Conservation (phyloP, 768 basidiomycete genomes). For the Kwoniella dejecticola region DNA sequence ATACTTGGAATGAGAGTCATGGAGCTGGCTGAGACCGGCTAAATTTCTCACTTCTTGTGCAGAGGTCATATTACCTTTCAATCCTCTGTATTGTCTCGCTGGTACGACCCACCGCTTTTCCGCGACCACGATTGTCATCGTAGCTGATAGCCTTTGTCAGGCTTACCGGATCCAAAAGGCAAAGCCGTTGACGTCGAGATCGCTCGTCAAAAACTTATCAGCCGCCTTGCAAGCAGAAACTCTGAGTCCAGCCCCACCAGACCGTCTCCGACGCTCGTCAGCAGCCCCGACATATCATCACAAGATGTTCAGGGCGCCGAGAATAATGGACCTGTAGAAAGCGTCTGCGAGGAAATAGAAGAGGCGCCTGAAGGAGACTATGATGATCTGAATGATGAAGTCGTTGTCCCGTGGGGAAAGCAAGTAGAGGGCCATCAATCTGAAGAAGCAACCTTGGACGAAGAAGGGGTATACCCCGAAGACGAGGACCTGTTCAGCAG, state of each 20-base stretch:
- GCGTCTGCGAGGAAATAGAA: slow-evolving; percentile 9
- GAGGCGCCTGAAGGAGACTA: slow-evolving; percentile 25
- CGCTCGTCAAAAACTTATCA: slow-evolving; percentile 8
- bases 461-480: slow-evolving; percentile 38
- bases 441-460: slow-evolving; percentile 4
- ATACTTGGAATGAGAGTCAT: too few species aligned
- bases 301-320: too few species aligned
- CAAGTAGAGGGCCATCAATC: neutral
- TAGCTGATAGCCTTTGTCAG: neutral
- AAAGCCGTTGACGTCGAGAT: neutral
- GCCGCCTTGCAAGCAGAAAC: slow-evolving; percentile 8
- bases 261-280: neutral
- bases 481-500: slow-evolving; percentile 26
- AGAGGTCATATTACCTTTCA: slow-evolving; percentile 38
- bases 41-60: neutral
- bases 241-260: neutral
- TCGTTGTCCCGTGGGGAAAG: slow-evolving; percentile 20
- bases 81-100: slow-evolving; percentile 34
- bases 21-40: neutral
- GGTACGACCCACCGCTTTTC: slow-evolving; percentile 4
- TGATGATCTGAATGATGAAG: slow-evolving; percentile 23
- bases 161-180: slow-evolving; percentile 15
- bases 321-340: neutral
- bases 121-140: neutral
- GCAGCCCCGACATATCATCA: neutral